Base-by-base conservation (phyloP, 164 flowering plant species). In the Warburgia ugandensis region DNA sequence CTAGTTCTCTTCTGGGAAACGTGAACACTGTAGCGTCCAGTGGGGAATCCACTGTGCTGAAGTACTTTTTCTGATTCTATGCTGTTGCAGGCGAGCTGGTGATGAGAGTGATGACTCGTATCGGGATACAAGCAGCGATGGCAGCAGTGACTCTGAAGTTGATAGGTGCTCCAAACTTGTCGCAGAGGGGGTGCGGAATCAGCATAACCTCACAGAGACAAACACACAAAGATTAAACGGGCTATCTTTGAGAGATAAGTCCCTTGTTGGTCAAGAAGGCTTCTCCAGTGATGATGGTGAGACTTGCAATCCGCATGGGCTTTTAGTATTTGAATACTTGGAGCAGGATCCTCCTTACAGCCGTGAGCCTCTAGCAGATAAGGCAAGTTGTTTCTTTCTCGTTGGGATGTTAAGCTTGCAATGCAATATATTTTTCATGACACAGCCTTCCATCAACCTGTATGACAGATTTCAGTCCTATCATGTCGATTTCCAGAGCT, bases 301-400 rank as follows among this genome's bases (percentile, higher is more conserved):
- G 43, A 57, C 21, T 49, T 40, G 53, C 52, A 66, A 61, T 38
- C 66, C 72, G 3, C 63, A 65, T n/a, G 79, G 77, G 27, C 23
- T 11, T 22, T 74, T 69, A 25, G 35, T 62, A 19, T 83, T 71
- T 61, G 78, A 83, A 62, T 79, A 74, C 54, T 61, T 83, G 51
- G 95, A 83, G 53, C 63, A 54, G n/a, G 80, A 73, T 43, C 64
- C 60, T 14, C 95, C 95, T 2, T 64, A 70, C 51, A 29, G 50
- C 32, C 79, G 95, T 6, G 63, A 60, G 56, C 95, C 91, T 31
- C 61, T 86, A 27, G 47, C 70, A 36, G 86, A 81, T 33, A 83
- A 86, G 86, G 95, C 61, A 62, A 63, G 72, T 61, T 56, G 12
- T 20, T 58, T 35, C 25, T 14, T 9, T 13, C n/a, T n/a, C n/a